These are phyloP conservation scores for Arthroderma sp. DNA, from an alignment of 2,329 filamentous ascomycete species.

Conservation along the genomic window DNA sequence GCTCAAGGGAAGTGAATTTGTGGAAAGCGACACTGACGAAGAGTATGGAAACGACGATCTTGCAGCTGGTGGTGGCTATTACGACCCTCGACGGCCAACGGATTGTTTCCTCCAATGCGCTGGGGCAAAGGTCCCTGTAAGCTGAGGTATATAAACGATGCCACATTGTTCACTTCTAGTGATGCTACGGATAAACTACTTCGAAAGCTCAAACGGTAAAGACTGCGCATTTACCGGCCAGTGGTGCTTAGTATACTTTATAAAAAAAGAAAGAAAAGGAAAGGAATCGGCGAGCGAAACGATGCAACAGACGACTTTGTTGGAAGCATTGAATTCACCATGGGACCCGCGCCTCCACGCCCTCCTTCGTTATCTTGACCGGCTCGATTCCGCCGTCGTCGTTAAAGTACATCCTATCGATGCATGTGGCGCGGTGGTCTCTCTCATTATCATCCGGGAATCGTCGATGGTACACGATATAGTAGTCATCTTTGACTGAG, in stretches of 20 bases:
- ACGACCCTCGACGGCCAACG: slow-evolving; percentile 42
- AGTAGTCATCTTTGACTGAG: slow-evolving; percentile 32
- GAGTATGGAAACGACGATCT: slow-evolving; percentile 39
- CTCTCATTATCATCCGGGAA: slow-evolving; percentile 35
- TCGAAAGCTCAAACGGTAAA: neutral
- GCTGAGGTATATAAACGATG: neutral
- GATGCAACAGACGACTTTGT: neutral
- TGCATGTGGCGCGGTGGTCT: slow-evolving; percentile 38
- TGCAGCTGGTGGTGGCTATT: slow-evolving; percentile 33
- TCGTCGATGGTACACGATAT: slow-evolving; percentile 39
- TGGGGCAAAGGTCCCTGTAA: neutral
- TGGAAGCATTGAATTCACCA: neutral
- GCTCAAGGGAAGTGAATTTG: slow-evolving; percentile 45
- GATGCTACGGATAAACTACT: neutral
- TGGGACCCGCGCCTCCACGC: slow-evolving; percentile 17
- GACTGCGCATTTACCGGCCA: neutral
- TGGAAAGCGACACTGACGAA: slow-evolving; percentile 60
- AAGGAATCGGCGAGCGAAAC: too few relatives aligned
- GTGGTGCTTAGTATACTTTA: neutral
- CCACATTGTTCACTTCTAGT: neutral
- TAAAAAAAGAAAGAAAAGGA: neutral
- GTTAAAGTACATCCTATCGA: slow-evolving; percentile 40
- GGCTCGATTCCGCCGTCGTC: slow-evolving; percentile 33
- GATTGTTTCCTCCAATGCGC: slow-evolving; percentile 35
- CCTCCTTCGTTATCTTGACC: slow-evolving; percentile 29